These are phyloP conservation scores for Mycena belliarum DNA, from an alignment of 768 basidiomycete genomes.

Conservation along the genomic window DNA sequence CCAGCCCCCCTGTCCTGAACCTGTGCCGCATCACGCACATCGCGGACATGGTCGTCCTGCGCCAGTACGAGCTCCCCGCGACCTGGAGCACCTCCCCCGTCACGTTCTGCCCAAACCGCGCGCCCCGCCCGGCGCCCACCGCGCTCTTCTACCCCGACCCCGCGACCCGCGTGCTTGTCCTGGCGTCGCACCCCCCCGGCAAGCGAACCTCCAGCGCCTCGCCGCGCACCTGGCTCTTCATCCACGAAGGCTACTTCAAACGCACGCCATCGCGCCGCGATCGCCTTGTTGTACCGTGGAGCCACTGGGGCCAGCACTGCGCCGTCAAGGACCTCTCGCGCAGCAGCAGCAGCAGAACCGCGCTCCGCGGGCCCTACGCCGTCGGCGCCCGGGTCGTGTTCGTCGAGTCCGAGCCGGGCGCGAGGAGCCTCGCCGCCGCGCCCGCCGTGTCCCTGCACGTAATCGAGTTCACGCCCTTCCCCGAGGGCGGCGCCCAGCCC, in stretches of 20 bases:
- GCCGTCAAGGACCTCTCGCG: constrained; percentile 43
- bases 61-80: constrained; percentile 59
- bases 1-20: constrained; percentile 39
- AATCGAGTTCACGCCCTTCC: constrained; percentile 48
- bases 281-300: constrained; percentile 51
- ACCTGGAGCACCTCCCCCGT: constrained; percentile 50
- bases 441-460: constrained; percentile 34
- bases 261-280: constrained; percentile 44
- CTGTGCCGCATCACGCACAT: constrained; percentile 51
- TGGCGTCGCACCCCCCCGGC: constrained; percentile 44
- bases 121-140: constrained; percentile 37
- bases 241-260: constrained; percentile 54
- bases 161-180: constrained; percentile 46
- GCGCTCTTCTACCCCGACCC: constrained; percentile 63
- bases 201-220: constrained; percentile 32
- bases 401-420: constrained; percentile 40
- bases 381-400: constrained; percentile 50
- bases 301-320: constrained; percentile 54
- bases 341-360: constrained; percentile 25
- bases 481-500: constrained; percentile 29
- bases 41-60: constrained; percentile 40
- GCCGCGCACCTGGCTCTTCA: constrained; percentile 49
- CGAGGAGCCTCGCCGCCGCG: background rate
- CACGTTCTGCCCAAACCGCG: constrained; percentile 50
- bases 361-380: constrained; percentile 41